Percentiles rank a stretch among this genome's conserved stretches.
Evolutionary conservation across 2,329 filamentous ascomycete genomes (phyloP).

Genomic region (Apiospora hydei): DNA sequence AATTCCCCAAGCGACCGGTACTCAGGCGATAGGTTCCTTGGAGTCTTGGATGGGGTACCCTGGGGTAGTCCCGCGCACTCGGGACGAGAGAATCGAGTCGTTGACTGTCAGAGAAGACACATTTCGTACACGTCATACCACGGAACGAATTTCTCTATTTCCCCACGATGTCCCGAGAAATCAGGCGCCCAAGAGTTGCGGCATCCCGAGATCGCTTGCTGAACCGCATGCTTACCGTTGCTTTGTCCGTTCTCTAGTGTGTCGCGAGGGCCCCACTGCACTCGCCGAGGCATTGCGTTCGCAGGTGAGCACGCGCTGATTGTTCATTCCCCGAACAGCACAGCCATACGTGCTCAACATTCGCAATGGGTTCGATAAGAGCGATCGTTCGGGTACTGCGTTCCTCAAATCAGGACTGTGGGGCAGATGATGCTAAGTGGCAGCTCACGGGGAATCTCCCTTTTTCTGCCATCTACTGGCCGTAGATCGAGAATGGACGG

Average conservation of each 20-base stretch:
- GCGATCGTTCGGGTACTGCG: not conserved
- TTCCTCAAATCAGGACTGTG: not conserved
- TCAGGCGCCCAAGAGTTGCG: not conserved
- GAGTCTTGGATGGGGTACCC: not conserved
- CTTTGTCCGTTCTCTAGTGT: not conserved
- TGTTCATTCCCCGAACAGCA: not conserved
- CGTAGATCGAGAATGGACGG: not conserved
- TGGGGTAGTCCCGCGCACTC: conserved; percentile 1
- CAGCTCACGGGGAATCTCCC: not conserved
- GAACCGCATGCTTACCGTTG: not conserved
- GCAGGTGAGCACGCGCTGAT: not conserved
- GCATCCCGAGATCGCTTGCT: not conserved
- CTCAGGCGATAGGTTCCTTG: not conserved
- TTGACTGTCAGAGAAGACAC: not conserved
- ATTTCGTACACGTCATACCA: not conserved
- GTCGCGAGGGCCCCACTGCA: not conserved
- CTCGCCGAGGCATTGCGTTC: not conserved
- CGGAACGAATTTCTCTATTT: not conserved
- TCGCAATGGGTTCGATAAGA: not conserved
- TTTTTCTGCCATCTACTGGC: not conserved
- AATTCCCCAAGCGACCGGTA: not conserved
- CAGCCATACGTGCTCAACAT: not conserved
- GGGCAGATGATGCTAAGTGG: not conserved
- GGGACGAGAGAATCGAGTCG: not conserved
- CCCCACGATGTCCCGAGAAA: not conserved